Conservation (phyloP, 2,329 filamentous ascomycete species). For the Apiospora marii region DNA sequence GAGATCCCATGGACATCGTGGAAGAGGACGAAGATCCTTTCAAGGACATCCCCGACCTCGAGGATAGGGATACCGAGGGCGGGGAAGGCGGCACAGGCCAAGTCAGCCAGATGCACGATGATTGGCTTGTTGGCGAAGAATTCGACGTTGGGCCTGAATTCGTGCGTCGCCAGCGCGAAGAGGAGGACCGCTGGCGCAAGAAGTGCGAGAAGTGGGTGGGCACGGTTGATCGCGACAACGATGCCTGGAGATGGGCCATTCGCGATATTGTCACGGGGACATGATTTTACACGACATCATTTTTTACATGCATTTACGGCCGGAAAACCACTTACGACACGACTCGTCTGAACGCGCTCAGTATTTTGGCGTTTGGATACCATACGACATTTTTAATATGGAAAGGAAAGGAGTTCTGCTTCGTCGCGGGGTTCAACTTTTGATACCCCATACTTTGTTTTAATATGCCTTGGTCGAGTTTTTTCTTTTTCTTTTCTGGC, state of each 20-base stretch:
- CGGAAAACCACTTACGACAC: slow-evolving; percentile 18
- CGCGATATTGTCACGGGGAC: slow-evolving; percentile 61
- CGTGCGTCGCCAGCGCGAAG: slow-evolving; percentile 84
- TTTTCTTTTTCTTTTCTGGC: background rate
- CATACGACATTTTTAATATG: slow-evolving; percentile 20
- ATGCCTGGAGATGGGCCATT: slow-evolving; percentile 81
- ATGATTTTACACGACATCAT: slow-evolving; percentile 25
- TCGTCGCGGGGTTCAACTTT: slow-evolving; percentile 3
- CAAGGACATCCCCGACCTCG: slow-evolving; percentile 91
- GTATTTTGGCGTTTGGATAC: slow-evolving; percentile 23
- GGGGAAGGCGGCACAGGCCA: slow-evolving; percentile 59
- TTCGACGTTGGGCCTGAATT: slow-evolving; percentile 98
- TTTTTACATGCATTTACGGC: slow-evolving; percentile 24
- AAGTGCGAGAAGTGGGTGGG: slow-evolving; percentile 88
- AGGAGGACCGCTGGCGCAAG: slow-evolving; percentile 89
- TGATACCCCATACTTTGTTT: slow-evolving; percentile 15
- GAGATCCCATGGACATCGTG: slow-evolving; percentile 68
- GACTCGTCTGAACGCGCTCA: slow-evolving; percentile 11
- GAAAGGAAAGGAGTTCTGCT: slow-evolving; percentile 22
- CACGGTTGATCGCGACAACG: slow-evolving; percentile 61
- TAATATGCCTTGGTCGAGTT: slow-evolving; percentile 17
- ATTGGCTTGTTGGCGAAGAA: slow-evolving; percentile 91
- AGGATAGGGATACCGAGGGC: slow-evolving; percentile 67
- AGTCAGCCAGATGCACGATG: slow-evolving; percentile 71
- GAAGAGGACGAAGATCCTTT: slow-evolving; percentile 95